Evolutionary conservation across 2,329 filamentous ascomycete species (phyloP), one percentile per base, ranked within the genome.

Genomic region (Aspergillus awamori): DNA sequence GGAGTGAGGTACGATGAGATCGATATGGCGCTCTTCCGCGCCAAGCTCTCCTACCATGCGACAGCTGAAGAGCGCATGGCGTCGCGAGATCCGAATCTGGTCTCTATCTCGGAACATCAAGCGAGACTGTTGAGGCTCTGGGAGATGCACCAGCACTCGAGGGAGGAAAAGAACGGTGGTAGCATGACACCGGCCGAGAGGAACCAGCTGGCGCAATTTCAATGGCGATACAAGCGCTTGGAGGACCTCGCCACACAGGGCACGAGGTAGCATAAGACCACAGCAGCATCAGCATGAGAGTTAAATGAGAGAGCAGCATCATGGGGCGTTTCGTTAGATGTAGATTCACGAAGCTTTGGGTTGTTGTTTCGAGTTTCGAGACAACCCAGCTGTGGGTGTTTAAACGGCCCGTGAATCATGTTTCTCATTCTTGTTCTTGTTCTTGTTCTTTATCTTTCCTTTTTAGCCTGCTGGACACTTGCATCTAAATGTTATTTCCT

Each of bases 11-110:
- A 76, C 63, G 73, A 76, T 58, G 72, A 76, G 65, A 74, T 71
- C 51, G 73, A 76, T 47, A 76, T 76, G 74, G 72, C 72, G 1
- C 70, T 75, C 39, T 76, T 76, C 57, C 71, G 70, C 41, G 74
- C 74, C 45, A 74, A 76, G 57, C 60, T 76, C 17, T 70, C 71
- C 8, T 76, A 76, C 30, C 71, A 75, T 48, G 65, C 74, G 36
- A 76, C 74, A 2, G 72, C 74, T 39, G 73, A 76, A 26, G 68
- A 69, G 15, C 72, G 74, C 30, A 67, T 72, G 62, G 69, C 69
- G 28, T 70, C 72, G 3, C 62, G 73, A 53, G 73, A 76, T 60
- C 58, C 66, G 49, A 76, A 76, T 36, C 65, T 76, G 8, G 65
- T 59, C 1, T 75, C 74, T 1, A 74, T 76, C 51, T 69, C 71